phyloP scores from a whole-genome alignment of 306 rosid genomes.

The Prunus mira region DNA sequence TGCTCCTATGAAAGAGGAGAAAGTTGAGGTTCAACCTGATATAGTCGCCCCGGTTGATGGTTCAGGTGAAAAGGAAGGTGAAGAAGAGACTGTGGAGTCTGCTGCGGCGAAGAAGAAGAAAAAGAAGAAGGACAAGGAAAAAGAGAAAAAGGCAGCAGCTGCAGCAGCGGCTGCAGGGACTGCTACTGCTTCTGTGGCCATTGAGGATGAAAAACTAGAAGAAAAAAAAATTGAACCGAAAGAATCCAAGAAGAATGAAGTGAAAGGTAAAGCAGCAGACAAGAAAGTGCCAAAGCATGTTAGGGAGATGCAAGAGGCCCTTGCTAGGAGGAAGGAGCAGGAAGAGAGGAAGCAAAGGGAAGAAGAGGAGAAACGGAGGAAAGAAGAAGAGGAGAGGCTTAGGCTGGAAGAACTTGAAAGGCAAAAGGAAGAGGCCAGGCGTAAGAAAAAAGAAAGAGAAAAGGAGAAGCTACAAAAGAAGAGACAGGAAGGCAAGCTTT shows the following conservation, averaged over 20 bases:
- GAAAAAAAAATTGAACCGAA: slow-evolving; percentile 39
- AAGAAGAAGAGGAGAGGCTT: slow-evolving; percentile 79
- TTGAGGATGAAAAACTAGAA: slow-evolving; percentile 40
- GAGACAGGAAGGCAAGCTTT: slow-evolving; percentile 71
- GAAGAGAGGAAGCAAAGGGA: slow-evolving; percentile 80
- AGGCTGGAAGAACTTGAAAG: slow-evolving; percentile 79
- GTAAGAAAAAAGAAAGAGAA: slow-evolving; percentile 80
- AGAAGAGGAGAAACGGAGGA: slow-evolving; percentile 85
- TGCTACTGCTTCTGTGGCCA: slow-evolving; percentile 43
- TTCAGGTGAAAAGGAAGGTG: slow-evolving; percentile 63
- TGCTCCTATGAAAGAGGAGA: slow-evolving; percentile 46
- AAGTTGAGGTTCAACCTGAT: slow-evolving; percentile 55
- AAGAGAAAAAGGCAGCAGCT: slow-evolving; percentile 71
- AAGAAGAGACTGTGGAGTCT: slow-evolving; percentile 74
- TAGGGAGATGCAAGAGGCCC: slow-evolving; percentile 96
- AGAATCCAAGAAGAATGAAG: slow-evolving; percentile 68
- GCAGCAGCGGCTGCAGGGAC: slow-evolving; percentile 59
- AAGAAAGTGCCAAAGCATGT: slow-evolving; percentile 98
- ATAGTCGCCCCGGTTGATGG: slow-evolving; percentile 36
- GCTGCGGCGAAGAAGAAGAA: slow-evolving; percentile 98
- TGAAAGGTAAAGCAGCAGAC: slow-evolving; percentile 67
- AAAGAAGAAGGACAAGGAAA: slow-evolving; percentile 81
- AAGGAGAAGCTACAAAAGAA: slow-evolving; percentile 67
- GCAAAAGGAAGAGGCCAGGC: slow-evolving; percentile 81
- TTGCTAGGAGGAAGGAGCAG: slow-evolving; percentile 79